Conservation (phyloP, 306 rosid species). For the Calophaca sinica region DNA sequence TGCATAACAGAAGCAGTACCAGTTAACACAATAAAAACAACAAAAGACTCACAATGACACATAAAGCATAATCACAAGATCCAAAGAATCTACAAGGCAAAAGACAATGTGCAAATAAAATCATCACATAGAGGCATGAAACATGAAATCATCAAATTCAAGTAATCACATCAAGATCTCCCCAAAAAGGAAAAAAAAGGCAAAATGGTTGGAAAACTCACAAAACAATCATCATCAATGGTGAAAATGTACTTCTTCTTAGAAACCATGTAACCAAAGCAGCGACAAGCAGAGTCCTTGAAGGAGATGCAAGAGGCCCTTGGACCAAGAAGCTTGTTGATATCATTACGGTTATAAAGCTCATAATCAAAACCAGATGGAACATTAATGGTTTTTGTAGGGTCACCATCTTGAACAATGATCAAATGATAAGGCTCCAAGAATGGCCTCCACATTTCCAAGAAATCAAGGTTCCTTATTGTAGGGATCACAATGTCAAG, state of each 20-base stretch:
- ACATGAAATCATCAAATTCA: background rate
- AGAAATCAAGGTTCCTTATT: constrained; percentile 85
- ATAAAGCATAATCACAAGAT: background rate
- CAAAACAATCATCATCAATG: constrained; percentile 93
- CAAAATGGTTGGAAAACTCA: constrained; percentile 42
- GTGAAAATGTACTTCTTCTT: constrained; percentile 92
- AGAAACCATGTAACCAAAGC: constrained; percentile 96
- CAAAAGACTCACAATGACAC: background rate
- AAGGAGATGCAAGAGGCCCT: constrained; percentile 81
- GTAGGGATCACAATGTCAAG: constrained; percentile 93
- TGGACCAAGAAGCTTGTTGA: constrained; percentile 82
- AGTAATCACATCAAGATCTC: constrained; percentile 12
- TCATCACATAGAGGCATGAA: background rate
- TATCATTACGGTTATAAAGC: constrained; percentile 81
- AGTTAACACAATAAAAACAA: too few species aligned
- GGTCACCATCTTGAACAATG: constrained; percentile 94
- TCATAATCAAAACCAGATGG: constrained; percentile 90
- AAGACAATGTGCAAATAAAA: background rate
- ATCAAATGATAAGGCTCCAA: constrained; percentile 80
- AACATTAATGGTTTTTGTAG: constrained; percentile 74
- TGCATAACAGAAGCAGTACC: too few species aligned
- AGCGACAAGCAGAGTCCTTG: constrained; percentile 94
- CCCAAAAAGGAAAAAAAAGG: background rate
- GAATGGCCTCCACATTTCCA: constrained; percentile 92
- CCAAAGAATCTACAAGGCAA: constrained; percentile 11